phyloP scores from a whole-genome alignment of 129 eudicot genomes.

The carrot (Daucus carota) region DNA sequence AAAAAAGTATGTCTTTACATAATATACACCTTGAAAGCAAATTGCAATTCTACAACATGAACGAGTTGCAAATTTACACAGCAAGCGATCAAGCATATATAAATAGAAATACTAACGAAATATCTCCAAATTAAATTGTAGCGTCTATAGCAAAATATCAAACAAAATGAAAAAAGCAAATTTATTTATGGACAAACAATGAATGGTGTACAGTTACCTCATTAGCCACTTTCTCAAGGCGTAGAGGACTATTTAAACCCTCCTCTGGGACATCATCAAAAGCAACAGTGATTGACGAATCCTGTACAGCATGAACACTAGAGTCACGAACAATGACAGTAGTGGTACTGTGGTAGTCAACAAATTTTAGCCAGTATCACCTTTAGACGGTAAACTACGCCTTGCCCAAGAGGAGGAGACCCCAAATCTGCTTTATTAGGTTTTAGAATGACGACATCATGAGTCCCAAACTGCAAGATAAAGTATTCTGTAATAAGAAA shows the following conservation, averaged over 20 bases:
- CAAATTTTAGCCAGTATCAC: slow-evolving; percentile 21
- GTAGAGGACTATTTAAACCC: slow-evolving; percentile 84
- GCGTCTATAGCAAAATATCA: not conserved
- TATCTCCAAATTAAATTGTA: not conserved
- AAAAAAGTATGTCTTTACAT: not conserved
- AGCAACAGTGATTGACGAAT: slow-evolving; percentile 84
- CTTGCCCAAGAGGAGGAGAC: slow-evolving; percentile 96
- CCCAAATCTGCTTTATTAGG: slow-evolving; percentile 91
- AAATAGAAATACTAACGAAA: not conserved
- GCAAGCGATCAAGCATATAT: not conserved
- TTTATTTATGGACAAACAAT: not conserved
- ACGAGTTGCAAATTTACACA: not conserved
- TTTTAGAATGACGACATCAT: slow-evolving; percentile 83
- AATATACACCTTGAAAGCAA: not conserved
- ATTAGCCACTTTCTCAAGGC: slow-evolving; percentile 90
- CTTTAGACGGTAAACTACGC: slow-evolving; percentile 91
- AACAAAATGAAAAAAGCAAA: not conserved
- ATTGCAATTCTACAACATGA: not conserved
- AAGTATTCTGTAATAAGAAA: not conserved
- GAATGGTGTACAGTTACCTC: slow-evolving; percentile 43
- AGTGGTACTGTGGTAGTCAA: not conserved
- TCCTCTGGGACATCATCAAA: slow-evolving; percentile 99
- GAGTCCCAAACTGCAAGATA: slow-evolving; percentile 76
- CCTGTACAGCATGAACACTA: slow-evolving; percentile 35
- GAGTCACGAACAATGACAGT: not conserved